Conservation (phyloP, 2,329 filamentous ascomycete genomes). For the Aspergillus melleus region DNA sequence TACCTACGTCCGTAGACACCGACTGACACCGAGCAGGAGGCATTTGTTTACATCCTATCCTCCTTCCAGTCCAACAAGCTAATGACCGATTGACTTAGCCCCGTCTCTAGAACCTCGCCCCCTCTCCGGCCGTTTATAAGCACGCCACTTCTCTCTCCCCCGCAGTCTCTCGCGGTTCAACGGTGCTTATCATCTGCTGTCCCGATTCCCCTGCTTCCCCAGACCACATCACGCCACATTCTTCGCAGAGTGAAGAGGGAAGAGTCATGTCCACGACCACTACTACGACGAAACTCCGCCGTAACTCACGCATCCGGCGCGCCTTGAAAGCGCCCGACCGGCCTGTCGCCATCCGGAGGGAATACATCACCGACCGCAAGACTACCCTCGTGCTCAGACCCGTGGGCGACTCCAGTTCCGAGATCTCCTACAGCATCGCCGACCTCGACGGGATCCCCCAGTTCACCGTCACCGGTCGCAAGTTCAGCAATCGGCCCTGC, state of each 20-base stretch:
- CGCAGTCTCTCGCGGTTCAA: background rate
- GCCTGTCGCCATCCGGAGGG: slow-evolving; percentile 24
- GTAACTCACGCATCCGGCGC: slow-evolving; percentile 10
- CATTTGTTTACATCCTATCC: background rate
- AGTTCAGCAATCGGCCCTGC: slow-evolving; percentile 22
- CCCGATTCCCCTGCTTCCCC: background rate
- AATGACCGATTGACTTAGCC: background rate
- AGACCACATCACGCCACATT: background rate
- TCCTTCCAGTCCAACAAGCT: background rate
- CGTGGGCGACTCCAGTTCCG: slow-evolving; percentile 18
- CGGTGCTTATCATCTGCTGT: background rate
- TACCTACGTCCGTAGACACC: background rate
- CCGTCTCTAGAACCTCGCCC: background rate
- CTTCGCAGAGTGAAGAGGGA: background rate
- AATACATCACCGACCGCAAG: slow-evolving; percentile 24
- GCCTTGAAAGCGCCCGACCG: slow-evolving; percentile 15
- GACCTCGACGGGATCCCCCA: slow-evolving; percentile 22
- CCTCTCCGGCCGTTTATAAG: background rate
- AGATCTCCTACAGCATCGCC: slow-evolving; percentile 16
- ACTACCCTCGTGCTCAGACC: slow-evolving; percentile 23
- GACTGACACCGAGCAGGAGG: background rate
- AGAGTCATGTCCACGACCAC: background rate
- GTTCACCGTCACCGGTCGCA: slow-evolving; percentile 28
- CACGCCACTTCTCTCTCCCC: background rate
- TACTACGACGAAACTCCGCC: background rate